Evolutionary conservation across 1,284 basidiomycete species (phyloP), one percentile per base, ranked within the genome.

Genomic region (Ustilago bromivora): DNA sequence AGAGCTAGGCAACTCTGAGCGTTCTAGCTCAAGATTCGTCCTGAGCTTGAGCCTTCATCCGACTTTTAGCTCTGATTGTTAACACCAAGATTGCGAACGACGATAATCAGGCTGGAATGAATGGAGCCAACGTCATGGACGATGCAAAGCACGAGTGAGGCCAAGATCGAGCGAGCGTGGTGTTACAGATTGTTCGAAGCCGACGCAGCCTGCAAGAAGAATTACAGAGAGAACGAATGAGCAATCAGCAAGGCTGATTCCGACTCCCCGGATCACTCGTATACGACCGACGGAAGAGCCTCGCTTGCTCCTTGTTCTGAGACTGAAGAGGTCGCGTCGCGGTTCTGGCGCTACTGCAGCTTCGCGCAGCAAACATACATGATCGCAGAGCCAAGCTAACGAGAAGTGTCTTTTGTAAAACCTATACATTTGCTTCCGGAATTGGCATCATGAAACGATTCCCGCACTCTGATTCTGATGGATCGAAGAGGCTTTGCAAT

Each of bases 111-210:
- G 10, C 36, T 38, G 9, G 9, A 41, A 17, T 12, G 13, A 51
- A 7, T 51, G 11, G 15, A 40, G 38, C 31, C 13, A 51, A 28
- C 28, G 49, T 32, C 13, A 51, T 17, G 9, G 11, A 19, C 34
- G 23, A 35, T 54, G 52, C 34, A 36, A 54, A 54, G 52, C 52
- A 54, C 52, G 34, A 53, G 49, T 32, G 49, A 51, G 9, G n/a
- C 49, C 23, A 28, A 10, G 31, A 53, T 7, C 8, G n/a, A 31
- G 23, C 46, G 23, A 49, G 40, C 15, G 40, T 41, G 40, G 40
- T 4, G 40, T 41, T 41, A 12, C 40, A 28, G 23, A 15, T 41
- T 41, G 40, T 41, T 15, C 13, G 23, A 41, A 41, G 40, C 40
- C 40, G 40, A 41, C 15, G 15, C 40, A 41, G 40, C 40, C 17